A percentile compares a stretch with the other conserved stretches of the same genome.
phyloP scores from a whole-genome alignment of 2,329 filamentous ascomycete genomes.

The Phaeosphaeriaceae sp. region DNA sequence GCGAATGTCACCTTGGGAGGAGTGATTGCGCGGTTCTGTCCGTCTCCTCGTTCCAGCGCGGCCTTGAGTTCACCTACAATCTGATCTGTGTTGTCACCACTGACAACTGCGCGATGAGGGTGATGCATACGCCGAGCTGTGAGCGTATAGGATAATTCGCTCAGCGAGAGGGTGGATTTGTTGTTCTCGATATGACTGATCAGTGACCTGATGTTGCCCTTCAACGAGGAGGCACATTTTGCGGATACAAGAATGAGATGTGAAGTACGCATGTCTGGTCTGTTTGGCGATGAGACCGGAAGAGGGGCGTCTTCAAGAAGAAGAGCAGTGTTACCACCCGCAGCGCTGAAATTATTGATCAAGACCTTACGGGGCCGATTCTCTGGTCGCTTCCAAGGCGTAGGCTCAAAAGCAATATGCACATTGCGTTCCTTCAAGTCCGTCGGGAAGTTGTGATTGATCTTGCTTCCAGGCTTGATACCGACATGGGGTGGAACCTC shows the following conservation, averaged over 20 bases:
- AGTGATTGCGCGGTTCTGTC: not conserved
- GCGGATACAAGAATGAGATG: too few species aligned
- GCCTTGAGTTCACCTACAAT: not conserved
- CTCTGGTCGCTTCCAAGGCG: constrained; percentile 40
- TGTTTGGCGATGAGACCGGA: too few species aligned
- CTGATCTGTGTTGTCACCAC: not conserved
- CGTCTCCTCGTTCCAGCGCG: not conserved
- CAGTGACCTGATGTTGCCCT: constrained; percentile 16
- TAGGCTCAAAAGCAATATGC: constrained; percentile 63
- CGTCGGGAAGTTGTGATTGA: constrained; percentile 65
- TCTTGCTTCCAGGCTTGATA: constrained; percentile 69
- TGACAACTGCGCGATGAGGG: constrained; percentile 10
- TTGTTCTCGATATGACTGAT: constrained; percentile 12
- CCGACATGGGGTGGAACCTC: constrained; percentile 67
- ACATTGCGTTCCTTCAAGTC: constrained; percentile 66
- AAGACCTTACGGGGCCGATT: constrained; percentile 56
- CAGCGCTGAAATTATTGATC: constrained; percentile 56
- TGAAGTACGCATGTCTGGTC: too few species aligned
- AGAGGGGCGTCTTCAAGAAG: constrained; percentile 27
- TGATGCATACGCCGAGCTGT: constrained; percentile 34
- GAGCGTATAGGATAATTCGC: constrained; percentile 27
- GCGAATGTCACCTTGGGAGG: constrained; percentile 6
- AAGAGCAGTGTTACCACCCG: constrained; percentile 66
- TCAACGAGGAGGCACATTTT: constrained; percentile 14
- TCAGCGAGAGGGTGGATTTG: constrained; percentile 4